Percentiles rank a stretch among this genome's conserved stretches.
Conservation (phyloP, 31 red algal species). For the Odonthalia washingtoniensis region DNA sequence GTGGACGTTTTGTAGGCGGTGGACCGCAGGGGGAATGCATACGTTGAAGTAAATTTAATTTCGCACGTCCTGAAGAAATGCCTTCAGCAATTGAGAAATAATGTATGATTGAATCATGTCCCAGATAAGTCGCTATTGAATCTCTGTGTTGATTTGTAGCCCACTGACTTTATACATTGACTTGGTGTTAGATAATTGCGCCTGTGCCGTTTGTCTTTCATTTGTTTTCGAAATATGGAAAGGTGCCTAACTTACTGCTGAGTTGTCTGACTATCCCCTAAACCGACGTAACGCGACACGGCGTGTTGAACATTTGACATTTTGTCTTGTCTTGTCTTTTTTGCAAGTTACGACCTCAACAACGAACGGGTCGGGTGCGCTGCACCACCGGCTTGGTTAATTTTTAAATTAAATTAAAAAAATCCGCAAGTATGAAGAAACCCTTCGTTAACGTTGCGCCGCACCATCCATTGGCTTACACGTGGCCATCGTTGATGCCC, state of each 20-base stretch:
- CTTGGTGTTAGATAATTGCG: not conserved
- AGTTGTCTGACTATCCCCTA: not conserved
- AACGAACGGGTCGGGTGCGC: no score
- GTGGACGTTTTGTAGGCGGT: conserved; percentile 50
- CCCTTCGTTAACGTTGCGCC: no score
- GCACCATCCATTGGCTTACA: no score
- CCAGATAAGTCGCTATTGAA: conserved; percentile 74
- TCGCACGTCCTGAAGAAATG: conserved; percentile 65
- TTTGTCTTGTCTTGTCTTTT: no score
- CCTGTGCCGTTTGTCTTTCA: not conserved
- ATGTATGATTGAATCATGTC: conserved; percentile 61
- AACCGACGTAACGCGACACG: not conserved
- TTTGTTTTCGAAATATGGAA: not conserved
- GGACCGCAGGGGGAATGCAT: conserved; percentile 73
- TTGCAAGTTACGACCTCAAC: no score
- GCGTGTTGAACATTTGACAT: not conserved
- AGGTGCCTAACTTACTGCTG: not conserved
- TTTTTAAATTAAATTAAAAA: no score
- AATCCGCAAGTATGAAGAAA: no score
- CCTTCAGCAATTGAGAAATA: conserved; percentile 81
- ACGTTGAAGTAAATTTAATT: conserved; percentile 66
- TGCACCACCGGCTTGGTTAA: no score
- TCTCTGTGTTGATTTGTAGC: conserved; percentile 80
- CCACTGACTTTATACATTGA: conserved; percentile 40
- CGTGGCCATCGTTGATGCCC: no score